Evolutionary conservation across 306 rosid species (phyloP).

Genomic region (Lithocarpus polystachyus): DNA sequence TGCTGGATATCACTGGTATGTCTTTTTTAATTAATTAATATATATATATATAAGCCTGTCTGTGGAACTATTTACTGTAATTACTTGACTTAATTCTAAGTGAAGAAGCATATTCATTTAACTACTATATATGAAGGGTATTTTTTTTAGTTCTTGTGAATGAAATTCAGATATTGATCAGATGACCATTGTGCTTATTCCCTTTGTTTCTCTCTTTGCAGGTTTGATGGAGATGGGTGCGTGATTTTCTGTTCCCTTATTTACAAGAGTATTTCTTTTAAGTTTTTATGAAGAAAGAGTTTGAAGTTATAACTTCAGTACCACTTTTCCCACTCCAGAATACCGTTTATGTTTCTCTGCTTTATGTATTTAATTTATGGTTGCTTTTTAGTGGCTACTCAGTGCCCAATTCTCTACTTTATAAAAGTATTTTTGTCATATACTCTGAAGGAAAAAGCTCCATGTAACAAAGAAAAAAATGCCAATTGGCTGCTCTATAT

Average conservation of each 20-base stretch:
- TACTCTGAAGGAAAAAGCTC: neutral
- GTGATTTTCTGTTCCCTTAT: constrained; percentile 32
- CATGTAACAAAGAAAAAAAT: neutral
- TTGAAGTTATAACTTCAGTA: neutral
- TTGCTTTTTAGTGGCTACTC: neutral
- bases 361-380: too few species aligned
- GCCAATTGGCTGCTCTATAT: neutral
- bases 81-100: neutral
- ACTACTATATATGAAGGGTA: too few species aligned
- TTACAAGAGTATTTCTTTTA: constrained; percentile 11
- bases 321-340: too few species aligned
- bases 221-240: constrained; percentile 99
- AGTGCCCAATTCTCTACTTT: neutral
- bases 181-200: constrained; percentile 28
- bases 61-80: neutral
- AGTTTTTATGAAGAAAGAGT: constrained; percentile 14
- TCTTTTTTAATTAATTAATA: neutral
- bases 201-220: constrained; percentile 39
- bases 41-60: too few species aligned
- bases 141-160: too few species aligned
- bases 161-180: neutral
- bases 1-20: constrained; percentile 92
- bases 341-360: too few species aligned
- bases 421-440: neutral
- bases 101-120: too few species aligned